Conservation (phyloP, 495 filamentous ascomycete species). For the Cudoniella acicularis region DNA sequence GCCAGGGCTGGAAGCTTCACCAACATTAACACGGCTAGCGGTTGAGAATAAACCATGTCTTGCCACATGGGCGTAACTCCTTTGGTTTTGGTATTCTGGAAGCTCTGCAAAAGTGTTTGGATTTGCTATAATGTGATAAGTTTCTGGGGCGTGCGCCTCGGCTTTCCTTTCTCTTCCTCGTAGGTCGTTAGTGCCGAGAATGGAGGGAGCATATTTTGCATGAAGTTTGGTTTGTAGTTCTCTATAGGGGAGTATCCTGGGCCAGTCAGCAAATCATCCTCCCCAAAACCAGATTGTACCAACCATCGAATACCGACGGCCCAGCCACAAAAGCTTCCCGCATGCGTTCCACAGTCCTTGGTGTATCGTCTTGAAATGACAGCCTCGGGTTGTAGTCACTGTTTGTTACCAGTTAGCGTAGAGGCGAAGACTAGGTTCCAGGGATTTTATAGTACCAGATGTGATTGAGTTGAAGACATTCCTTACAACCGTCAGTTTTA, state of each 20-base stretch:
- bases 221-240: slow-evolving; percentile 26
- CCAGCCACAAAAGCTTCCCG: slow-evolving; percentile 45
- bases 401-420: too few species aligned
- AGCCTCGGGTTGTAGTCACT: slow-evolving; percentile 54
- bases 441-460: too few species aligned
- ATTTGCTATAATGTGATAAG: slow-evolving; percentile 53
- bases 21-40: too few species aligned
- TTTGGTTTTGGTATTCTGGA: slow-evolving; percentile 47
- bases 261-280: slow-evolving; percentile 13
- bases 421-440: too few species aligned
- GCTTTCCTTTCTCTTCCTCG: slow-evolving; percentile 59
- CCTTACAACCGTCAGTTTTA: slow-evolving; percentile 31
- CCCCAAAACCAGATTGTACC: slow-evolving; percentile 18
- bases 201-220: slow-evolving; percentile 39
- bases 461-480: slow-evolving; percentile 54
- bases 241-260: slow-evolving; percentile 28
- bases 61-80: background rate
- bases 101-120: slow-evolving; percentile 52
- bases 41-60: background rate
- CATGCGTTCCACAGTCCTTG: slow-evolving; percentile 52
- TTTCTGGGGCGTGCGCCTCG: slow-evolving; percentile 47
- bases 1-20: too few species aligned
- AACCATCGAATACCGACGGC: slow-evolving; percentile 54
- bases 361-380: slow-evolving; percentile 54
- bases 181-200: slow-evolving; percentile 55